phyloP scores from a whole-genome alignment of 1,284 basidiomycete species.

The Pulveroboletus sp. region DNA sequence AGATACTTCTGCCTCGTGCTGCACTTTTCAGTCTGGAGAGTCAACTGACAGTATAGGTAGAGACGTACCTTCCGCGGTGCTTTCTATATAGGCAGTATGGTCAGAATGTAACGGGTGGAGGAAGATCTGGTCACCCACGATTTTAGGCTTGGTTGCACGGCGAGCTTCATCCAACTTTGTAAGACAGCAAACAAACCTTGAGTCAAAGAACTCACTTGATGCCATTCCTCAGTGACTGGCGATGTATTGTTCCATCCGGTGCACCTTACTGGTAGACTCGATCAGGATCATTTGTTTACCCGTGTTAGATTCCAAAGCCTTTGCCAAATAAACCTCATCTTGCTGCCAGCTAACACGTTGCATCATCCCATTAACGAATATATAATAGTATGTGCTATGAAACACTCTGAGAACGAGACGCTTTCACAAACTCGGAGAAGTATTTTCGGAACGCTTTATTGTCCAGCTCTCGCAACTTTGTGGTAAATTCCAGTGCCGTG shows the following conservation, averaged over 20 bases:
- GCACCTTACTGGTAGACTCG: too few species aligned
- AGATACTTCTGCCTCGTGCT: conserved; percentile 72
- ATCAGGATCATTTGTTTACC: conserved; percentile 32
- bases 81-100: conserved; percentile 42
- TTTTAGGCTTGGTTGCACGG: conserved; percentile 49
- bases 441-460: conserved; percentile 86
- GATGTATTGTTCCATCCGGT: conserved; percentile 25
- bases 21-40: conserved; percentile 3
- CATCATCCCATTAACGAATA: too few species aligned
- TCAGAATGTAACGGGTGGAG: conserved; percentile 23
- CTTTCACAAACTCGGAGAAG: conserved; percentile 81
- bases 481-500: conserved; percentile 77
- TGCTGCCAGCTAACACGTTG: too few species aligned
- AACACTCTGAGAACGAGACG: conserved; percentile 53
- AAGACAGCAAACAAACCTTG: neutral
- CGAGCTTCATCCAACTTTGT: conserved; percentile 33
- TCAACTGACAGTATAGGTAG: neutral
- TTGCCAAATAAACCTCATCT: conserved; percentile 35
- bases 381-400: conserved; percentile 45
- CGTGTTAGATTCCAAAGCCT: conserved; percentile 37
- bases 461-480: conserved; percentile 78
- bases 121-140: conserved; percentile 43
- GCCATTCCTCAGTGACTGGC: conserved; percentile 39
- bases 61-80: conserved; percentile 54
- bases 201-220: conserved; percentile 39